Evolutionary conservation across 2,329 filamentous ascomycete genomes (phyloP), one percentile per base, ranked within the genome.

Genomic region (Claviceps sp.): DNA sequence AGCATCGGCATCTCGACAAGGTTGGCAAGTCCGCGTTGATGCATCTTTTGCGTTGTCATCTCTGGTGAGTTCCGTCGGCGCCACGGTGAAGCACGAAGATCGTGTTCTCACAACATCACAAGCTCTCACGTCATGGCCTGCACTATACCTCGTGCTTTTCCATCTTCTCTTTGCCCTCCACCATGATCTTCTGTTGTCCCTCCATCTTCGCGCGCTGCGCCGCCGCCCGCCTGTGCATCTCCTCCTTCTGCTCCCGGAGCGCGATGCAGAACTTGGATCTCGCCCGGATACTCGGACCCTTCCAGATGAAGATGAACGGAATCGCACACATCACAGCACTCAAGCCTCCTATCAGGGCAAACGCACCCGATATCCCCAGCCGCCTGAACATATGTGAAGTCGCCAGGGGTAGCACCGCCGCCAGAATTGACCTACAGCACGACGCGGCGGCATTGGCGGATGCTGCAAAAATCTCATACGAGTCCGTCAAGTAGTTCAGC

Each of bases 341-440:
- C 3, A 79, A 60, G 0, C 73, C 74, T 6, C 71, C 76, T 1
- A 79, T 67, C 6, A 79, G 62, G 16, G 73, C 72, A 51, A 74
- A 77, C 16, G 74, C 74, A 1, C 75, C 74, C 1, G 67, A 57
- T 22, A 78, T 74, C 1, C 72, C 71, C 1, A 79, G 67, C 3
- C 61, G 61, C 2, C 56, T 50, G 53, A 79, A 79, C 72, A 79
- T 76, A 54, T 66, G 70, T 1, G 67, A 63, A 4, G 75, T 74
- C 4, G 75, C 75, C 26, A 85, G 68, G 3, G 81, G 81, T 45
- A 85, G 69, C 1, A 82, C 67, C 0, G 95, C 90, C 43, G 89
- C 88, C 2, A 91, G 93, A 65, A 97, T 88, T 85, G 93, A 93
- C 52, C 93, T 90, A 1, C 86, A 95, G 70, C 69, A 95, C 52